Evolutionary conservation across 2,329 filamentous ascomycete species (phyloP).

Genomic region (Sodiomyces alkalinus): DNA sequence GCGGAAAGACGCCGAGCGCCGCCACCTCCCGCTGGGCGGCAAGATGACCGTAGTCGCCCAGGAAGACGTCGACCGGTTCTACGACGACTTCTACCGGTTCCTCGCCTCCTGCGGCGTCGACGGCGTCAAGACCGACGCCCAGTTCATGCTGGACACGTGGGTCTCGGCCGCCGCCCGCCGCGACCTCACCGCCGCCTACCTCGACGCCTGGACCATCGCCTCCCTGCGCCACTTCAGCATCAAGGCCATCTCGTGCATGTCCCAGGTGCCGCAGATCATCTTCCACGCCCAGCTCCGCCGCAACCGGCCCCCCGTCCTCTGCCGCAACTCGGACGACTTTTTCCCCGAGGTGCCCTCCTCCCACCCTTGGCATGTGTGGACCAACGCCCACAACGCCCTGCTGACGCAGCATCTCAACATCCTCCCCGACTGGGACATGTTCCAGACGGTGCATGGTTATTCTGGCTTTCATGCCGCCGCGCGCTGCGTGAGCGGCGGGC

Average conservation of each 20-base stretch:
- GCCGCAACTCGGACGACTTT: conserved; percentile 85
- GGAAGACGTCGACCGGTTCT: conserved; percentile 62
- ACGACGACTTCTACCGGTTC: conserved; percentile 84
- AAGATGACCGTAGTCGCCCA: conserved; percentile 60
- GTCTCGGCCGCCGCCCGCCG: conserved; percentile 53
- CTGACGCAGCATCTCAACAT: conserved; percentile 75
- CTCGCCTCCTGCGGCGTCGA: conserved; percentile 61
- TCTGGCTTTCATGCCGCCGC: conserved; percentile 80
- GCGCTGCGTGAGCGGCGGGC: conserved; percentile 77
- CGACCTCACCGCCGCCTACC: conserved; percentile 57
- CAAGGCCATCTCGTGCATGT: conserved; percentile 87
- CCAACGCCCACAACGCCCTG: conserved; percentile 79
- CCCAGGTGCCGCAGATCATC: conserved; percentile 69
- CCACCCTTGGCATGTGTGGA: conserved; percentile 91
- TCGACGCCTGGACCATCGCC: conserved; percentile 73
- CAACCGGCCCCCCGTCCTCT: conserved; percentile 57
- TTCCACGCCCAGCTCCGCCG: conserved; percentile 71
- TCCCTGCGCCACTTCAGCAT: conserved; percentile 64
- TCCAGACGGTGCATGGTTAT: conserved; percentile 50
- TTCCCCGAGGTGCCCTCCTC: conserved; percentile 69
- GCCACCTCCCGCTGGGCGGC: conserved; percentile 37
- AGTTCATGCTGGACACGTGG: conserved; percentile 76
- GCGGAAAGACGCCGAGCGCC: conserved; percentile 29
- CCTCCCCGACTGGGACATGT: conserved; percentile 70
- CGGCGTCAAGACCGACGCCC: conserved; percentile 83